Base-by-base conservation (phyloP, 768 basidiomycete genomes). In the Naganishia vishniacii region DNA sequence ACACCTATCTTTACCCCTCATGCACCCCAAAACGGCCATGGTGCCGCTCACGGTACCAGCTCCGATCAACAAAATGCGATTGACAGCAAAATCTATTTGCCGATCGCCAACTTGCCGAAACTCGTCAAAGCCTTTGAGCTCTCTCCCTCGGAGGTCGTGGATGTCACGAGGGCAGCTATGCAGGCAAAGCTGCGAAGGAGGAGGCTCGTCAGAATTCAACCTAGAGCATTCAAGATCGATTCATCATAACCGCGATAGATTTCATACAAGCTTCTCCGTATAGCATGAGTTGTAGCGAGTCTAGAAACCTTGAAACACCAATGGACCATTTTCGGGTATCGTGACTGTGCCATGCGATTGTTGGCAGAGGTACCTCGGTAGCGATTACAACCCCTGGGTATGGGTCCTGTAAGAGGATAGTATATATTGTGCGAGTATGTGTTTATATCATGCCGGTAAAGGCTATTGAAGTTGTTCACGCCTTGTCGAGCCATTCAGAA, bases 101-200 rank as follows among this genome's bases (percentile, higher is more conserved):
- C 67, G 0, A 56, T 63, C 1, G 67, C 62, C 7, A 67, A 70
- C 41, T 67, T 77, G 16, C 68, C 71, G 0, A 18, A 67, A 9
- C 37, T 79, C 20, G 69, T 69, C 4, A 41, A 69, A 59, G 64
- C 65, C 32, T 79, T 77, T 49, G 41, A 61, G 6, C 48, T 79
- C 25, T 51, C 62, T 25, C 67, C 72, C 11, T 62, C 69, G 25
- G 77, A 79, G 65, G 61, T 71, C 18, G 71, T 75, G 18, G 78
- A 79, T 66, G 53, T 79, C n/a, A 71, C 66, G 29, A 45, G 78
- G 29, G 78, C 78, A 28, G 70, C 76, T 1, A 72, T 75, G 56
- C 78, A 79, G 68, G 73, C 48, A 70, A 71, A 66, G 68, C 60
- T 15, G 15, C 18, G 25, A 71, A 68, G 59, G 45, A 66, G 58